Conservation (phyloP, 202 grass and related monocot genomes). For the Bolboschoenoplectus hybrid region DNA sequence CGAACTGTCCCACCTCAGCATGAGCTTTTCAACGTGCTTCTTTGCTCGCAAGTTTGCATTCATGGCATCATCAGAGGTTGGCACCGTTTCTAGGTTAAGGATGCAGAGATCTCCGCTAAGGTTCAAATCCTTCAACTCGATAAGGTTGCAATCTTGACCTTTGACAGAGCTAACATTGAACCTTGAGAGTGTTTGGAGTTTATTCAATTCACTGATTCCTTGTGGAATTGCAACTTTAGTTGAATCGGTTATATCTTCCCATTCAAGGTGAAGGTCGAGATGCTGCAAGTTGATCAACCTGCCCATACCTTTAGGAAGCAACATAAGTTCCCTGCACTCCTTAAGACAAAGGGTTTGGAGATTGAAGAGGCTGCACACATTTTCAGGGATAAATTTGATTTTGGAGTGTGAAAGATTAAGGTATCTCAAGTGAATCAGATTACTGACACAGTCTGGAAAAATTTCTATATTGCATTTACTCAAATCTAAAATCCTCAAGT, state of each 20-base stretch:
- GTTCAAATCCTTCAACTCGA: conserved; percentile 53
- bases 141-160: conserved; percentile 42
- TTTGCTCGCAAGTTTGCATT: conserved; percentile 50
- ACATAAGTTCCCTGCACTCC: conserved; percentile 41
- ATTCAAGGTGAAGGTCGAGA: conserved; percentile 62
- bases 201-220: conserved; percentile 47
- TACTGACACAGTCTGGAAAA: conserved; percentile 49
- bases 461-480: conserved; percentile 39
- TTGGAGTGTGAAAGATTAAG: conserved; percentile 44
- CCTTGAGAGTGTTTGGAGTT: conserved; percentile 60
- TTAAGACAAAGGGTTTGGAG: conserved; percentile 53
- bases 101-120: conserved; percentile 61
- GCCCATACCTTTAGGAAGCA: conserved; percentile 47
- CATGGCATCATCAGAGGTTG: conserved; percentile 20
- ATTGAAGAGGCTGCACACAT: conserved; percentile 47
- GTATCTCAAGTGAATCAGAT: conserved; percentile 56
- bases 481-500: conserved; percentile 48
- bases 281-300: conserved; percentile 56
- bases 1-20: conserved; percentile 47
- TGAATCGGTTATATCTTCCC: conserved; percentile 48
- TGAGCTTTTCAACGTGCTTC: conserved; percentile 44
- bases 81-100: conserved; percentile 50
- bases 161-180: conserved; percentile 39
- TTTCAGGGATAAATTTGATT: conserved; percentile 53
- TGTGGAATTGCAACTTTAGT: conserved; percentile 45